These are phyloP conservation scores for Syzygium malaccense DNA, from an alignment of 441 rosid species.

Conservation along the genomic window DNA sequence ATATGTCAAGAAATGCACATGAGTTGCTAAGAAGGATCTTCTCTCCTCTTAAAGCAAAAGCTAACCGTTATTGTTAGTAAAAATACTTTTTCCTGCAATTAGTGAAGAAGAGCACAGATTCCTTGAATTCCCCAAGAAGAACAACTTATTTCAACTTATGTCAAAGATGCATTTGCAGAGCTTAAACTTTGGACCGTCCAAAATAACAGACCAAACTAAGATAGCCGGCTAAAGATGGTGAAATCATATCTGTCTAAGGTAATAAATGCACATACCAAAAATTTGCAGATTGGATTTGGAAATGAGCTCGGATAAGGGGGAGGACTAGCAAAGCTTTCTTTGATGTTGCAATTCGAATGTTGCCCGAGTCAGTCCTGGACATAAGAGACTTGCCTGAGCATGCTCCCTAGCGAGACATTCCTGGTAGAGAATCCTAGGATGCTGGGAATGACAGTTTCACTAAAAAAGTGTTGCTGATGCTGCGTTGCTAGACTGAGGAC, in stretches of 20 bases:
- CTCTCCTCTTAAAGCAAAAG: neutral
- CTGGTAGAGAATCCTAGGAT: neutral
- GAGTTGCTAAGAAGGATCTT: neutral
- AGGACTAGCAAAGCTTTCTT: neutral
- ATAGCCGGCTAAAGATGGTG: neutral
- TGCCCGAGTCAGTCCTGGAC: neutral
- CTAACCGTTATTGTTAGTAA: neutral
- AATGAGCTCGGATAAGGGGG: neutral
- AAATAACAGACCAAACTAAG: neutral
- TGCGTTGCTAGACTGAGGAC: neutral
- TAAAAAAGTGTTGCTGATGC: neutral
- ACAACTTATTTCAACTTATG: neutral
- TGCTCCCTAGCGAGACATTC: neutral
- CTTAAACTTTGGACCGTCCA: neutral
- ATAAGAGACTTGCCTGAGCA: neutral
- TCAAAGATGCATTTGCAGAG: neutral
- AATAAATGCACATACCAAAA: neutral
- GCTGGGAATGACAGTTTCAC: neutral
- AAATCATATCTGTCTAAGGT: neutral
- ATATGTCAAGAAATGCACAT: neutral
- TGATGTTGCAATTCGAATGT: neutral
- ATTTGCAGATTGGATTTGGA: neutral
- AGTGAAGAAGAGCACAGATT: neutral
- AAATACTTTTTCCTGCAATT: neutral
- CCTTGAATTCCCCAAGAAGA: neutral